These are phyloP conservation scores for Debaryomyces prosopidis DNA, from an alignment of 805 yeast species.

Conservation along the genomic window DNA sequence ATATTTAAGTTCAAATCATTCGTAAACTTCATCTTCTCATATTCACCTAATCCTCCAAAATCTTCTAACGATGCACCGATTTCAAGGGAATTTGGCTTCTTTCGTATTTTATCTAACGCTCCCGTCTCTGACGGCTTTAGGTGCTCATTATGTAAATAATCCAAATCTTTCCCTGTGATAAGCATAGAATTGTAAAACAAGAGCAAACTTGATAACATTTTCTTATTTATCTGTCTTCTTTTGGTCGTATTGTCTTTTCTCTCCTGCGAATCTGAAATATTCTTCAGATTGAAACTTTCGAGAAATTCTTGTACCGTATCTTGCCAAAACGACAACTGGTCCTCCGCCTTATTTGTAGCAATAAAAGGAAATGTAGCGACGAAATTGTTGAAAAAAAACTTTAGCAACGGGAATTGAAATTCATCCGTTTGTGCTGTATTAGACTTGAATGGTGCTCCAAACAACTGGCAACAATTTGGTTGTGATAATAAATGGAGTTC, in stretches of 20 bases:
- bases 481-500: conserved; percentile 65
- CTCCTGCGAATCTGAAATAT: conserved; percentile 72
- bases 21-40: conserved; percentile 33
- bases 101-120: conserved; percentile 31
- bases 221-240: conserved; percentile 62
- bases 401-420: conserved; percentile 62
- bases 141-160: conserved; percentile 41
- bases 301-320: conserved; percentile 76
- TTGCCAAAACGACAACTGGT: conserved; percentile 67
- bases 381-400: conserved; percentile 64
- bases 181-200: conserved; percentile 76
- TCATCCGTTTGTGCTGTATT: conserved; percentile 20
- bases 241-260: conserved; percentile 66
- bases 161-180: conserved; percentile 57
- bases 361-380: conserved; percentile 77
- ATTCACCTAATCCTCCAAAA: conserved; percentile 8
- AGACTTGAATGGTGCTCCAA: conserved; percentile 76
- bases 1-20: conserved; percentile 69
- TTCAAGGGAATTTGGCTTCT: neutral
- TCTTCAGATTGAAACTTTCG: conserved; percentile 72
- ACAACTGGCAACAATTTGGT: conserved; percentile 59
- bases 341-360: conserved; percentile 45
- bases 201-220: conserved; percentile 61
- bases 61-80: neutral
- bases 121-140: conserved; percentile 38